Conservation (phyloP, 805 yeast genomes). For the Wickerhamomyces alni region DNA sequence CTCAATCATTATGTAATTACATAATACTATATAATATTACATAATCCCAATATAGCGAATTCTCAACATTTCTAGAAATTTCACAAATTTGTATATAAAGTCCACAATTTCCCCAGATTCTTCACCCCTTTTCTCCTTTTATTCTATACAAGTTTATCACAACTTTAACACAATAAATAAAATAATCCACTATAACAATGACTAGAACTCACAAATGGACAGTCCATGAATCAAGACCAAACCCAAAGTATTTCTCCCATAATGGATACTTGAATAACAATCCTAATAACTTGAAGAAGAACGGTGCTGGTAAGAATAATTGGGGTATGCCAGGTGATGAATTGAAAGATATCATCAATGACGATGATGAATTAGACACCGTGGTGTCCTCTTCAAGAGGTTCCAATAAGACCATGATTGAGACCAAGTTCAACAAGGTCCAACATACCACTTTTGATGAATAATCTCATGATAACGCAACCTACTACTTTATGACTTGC, state of each 20-base stretch:
- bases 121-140: no score
- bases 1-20: no score
- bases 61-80: no score
- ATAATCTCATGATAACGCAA: not conserved
- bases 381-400: not conserved
- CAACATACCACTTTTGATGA: not conserved
- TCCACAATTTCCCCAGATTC: no score
- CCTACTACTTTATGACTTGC: not conserved
- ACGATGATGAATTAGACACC: slow-evolving; percentile 22
- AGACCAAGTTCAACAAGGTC: not conserved
- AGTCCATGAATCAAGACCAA: slow-evolving; percentile 48
- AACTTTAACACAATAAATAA: no score
- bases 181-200: slow-evolving; percentile 38
- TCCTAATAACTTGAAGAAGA: slow-evolving; percentile 74
- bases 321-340: slow-evolving; percentile 89
- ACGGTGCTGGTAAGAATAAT: slow-evolving; percentile 81
- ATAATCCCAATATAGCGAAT: no score
- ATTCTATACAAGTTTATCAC: no score
- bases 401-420: not conserved
- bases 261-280: slow-evolving; percentile 61
- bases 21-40: no score
- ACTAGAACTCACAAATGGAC: slow-evolving; percentile 80
- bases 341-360: slow-evolving; percentile 51
- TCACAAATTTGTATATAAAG: no score
- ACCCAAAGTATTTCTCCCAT: slow-evolving; percentile 74